These are phyloP conservation scores for Colletotrichum sojae DNA, from an alignment of 2,329 filamentous ascomycete genomes.

Conservation along the genomic window DNA sequence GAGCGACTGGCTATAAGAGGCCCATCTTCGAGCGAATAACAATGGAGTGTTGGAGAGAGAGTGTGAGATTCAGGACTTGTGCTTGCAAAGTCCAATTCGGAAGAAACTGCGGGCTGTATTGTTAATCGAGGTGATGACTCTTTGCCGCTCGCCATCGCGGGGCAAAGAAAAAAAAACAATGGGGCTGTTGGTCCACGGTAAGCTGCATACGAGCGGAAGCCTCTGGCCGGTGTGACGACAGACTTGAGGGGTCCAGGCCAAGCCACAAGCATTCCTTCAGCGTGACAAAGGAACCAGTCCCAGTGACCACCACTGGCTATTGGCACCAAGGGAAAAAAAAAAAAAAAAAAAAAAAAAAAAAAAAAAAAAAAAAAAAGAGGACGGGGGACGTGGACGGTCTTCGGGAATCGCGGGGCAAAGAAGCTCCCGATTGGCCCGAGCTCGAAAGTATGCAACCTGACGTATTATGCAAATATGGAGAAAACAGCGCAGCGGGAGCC, in stretches of 20 bases:
- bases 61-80: neutral
- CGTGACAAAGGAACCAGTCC: too few relatives aligned
- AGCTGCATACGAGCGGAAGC: too few relatives aligned
- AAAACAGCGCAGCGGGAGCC: neutral
- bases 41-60: constrained; percentile 1
- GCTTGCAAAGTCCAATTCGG: neutral
- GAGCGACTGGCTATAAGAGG: constrained; percentile 30
- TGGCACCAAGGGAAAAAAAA: too few relatives aligned
- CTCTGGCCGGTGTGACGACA: constrained; percentile 3
- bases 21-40: constrained; percentile 31
- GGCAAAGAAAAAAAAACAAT: constrained; percentile 28
- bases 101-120: constrained; percentile 22
- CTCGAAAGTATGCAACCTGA: constrained; percentile 36
- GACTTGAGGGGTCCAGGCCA: constrained; percentile 20
- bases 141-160: constrained; percentile 39
- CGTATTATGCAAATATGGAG: constrained; percentile 35
- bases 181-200: neutral
- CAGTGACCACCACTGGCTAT: too few relatives aligned
- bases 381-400: too few relatives aligned
- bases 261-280: constrained; percentile 25
- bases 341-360: too few relatives aligned
- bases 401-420: constrained; percentile 1
- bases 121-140: constrained; percentile 36
- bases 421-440: constrained; percentile 29
- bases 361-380: too few relatives aligned